Conservation (phyloP, 179 eudicot species). For the Corrigiola litoralis region DNA sequence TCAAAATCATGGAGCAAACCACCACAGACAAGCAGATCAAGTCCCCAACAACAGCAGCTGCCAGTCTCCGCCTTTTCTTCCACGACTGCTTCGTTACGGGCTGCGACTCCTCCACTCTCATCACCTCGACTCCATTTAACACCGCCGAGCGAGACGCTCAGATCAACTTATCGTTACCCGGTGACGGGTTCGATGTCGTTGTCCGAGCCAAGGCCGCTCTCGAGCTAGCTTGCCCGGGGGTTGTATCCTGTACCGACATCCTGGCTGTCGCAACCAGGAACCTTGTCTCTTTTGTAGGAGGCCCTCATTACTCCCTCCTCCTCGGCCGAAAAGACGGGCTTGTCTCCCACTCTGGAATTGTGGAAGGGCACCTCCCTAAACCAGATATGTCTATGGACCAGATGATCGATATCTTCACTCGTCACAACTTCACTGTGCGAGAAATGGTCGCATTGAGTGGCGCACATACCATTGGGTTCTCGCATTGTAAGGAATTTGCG, state of each 20-base stretch:
- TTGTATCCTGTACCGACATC: constrained; percentile 42
- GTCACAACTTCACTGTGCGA: constrained; percentile 11
- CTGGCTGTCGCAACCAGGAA: constrained; percentile 30
- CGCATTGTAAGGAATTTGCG: constrained; percentile 50
- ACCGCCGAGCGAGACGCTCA: constrained; percentile 44
- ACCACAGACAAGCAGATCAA: constrained; percentile 43
- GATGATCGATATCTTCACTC: constrained; percentile 26
- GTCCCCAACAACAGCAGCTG: constrained; percentile 40
- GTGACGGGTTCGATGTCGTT: constrained; percentile 44
- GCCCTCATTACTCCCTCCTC: constrained; percentile 26
- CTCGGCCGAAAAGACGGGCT: constrained; percentile 44
- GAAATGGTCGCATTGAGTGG: constrained; percentile 47
- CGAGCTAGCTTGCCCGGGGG: constrained; percentile 27
- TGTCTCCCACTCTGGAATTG: constrained; percentile 22
- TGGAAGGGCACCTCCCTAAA: constrained; percentile 24
- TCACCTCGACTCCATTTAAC: constrained; percentile 30
- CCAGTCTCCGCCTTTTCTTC: constrained; percentile 28
- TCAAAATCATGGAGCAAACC: constrained; percentile 30
- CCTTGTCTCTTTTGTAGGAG: constrained; percentile 35
- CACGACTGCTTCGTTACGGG: constrained; percentile 48
- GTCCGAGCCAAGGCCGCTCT: constrained; percentile 43
- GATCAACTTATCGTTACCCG: constrained; percentile 46
- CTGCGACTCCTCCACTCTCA: constrained; percentile 43
- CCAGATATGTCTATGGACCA: constrained; percentile 22
- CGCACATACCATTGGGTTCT: constrained; percentile 54